Percentiles rank a stretch among this genome's conserved stretches.
Conservation (phyloP, 441 rosid species). For the Biscutella laevigata region DNA sequence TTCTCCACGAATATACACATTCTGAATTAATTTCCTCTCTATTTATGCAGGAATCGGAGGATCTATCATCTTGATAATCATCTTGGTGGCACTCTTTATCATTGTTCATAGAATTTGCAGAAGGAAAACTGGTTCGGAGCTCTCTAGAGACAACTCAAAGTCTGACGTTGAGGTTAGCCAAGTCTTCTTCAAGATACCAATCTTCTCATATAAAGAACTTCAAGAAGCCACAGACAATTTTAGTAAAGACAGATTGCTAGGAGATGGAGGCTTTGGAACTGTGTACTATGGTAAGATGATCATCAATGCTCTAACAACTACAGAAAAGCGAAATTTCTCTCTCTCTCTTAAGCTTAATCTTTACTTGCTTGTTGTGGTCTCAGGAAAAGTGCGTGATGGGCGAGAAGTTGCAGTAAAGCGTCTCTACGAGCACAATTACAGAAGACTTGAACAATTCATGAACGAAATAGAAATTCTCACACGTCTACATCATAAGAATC, state of each 20-base stretch:
- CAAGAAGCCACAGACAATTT: constrained; percentile 58
- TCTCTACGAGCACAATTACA: constrained; percentile 48
- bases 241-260: constrained; percentile 39
- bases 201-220: constrained; percentile 54
- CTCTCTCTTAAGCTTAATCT: not conserved
- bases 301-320: not conserved
- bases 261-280: constrained; percentile 72
- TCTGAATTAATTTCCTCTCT: not conserved
- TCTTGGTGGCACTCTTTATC: constrained; percentile 17
- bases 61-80: constrained; percentile 4
- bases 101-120: constrained; percentile 9
- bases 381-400: constrained; percentile 61
- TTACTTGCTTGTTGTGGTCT: not conserved
- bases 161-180: constrained; percentile 30
- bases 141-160: constrained; percentile 27
- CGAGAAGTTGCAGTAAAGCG: constrained; percentile 76
- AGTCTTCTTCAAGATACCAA: constrained; percentile 36
- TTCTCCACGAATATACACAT: not conserved
- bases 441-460: constrained; percentile 50
- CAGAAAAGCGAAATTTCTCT: not conserved
- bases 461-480: constrained; percentile 69
- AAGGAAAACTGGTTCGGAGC: constrained; percentile 23
- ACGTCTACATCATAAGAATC: constrained; percentile 55
- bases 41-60: constrained; percentile 36
- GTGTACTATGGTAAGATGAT: constrained; percentile 47